Base-by-base conservation (phyloP, 345 rosid species). In the Salix brachista region DNA sequence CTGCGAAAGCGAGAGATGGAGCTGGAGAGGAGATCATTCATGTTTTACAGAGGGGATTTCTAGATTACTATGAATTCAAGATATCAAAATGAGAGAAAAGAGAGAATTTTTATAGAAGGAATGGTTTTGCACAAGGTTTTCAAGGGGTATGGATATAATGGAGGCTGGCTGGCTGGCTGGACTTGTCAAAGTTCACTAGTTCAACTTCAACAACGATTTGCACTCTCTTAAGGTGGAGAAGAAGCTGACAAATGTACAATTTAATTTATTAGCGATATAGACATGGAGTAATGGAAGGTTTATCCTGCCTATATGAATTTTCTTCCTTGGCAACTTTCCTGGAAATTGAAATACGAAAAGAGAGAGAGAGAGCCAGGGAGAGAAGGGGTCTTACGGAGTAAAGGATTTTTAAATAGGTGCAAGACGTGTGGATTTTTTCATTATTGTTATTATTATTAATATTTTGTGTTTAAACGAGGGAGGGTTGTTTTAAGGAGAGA, bases 21-120 rank as follows among this genome's bases (percentile, higher is more conserved):
- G 60, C 92, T 83, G 65, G 99, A 85, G 73, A 96, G 90, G 21
- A 96, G 81, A 83, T 93, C 89, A 73, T 93, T 96, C 99, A 93
- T 95, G 30, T 48, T 18, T 19, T 54, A 8, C 41, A 10, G 28
- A 58, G 28, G 4, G 23, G 21, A 19, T 52, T 19, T 18, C n/a
- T 2, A 46, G 50, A 46, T 46, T 4, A 12, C 0, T 46, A 46
- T 4, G 18, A 17, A 3, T 6, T 14, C 13, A 13, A n/a, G 65
- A 12, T 42, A 18, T 28, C 6, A 41, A 36, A n/a, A 25, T 48
- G 32, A 69, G 58, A n/a, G 42, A 32, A 41, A 30, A n/a, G 14
- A n/a, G 50, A 26, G 16, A 67, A 52, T 32, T 25, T 52, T n/a
- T 13, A 8, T 17, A 21, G 23, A 42, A 70, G 11, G 26, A 39